Base-by-base conservation (phyloP, 169 alveolate genomes). In the Blepharisma undulans region DNA sequence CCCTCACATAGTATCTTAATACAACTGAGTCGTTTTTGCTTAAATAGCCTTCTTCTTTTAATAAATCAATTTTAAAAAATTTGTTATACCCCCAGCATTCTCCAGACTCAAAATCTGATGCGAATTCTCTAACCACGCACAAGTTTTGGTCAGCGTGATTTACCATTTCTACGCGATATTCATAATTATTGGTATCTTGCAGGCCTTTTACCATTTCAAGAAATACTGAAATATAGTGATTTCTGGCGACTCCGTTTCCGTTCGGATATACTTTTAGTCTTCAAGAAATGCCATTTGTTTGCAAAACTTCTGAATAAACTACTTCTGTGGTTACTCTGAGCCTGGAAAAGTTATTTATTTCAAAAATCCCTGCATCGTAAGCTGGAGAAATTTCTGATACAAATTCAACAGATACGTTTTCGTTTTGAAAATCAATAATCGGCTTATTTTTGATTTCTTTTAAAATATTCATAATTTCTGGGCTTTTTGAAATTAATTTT, bases 21-120 rank as follows among this genome's bases (percentile, higher is more conserved):
- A 89, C 77, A 5, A 94, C 71, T 59, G 76, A 74, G 34, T 91
- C 93, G 66, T 89, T 72, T 22, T 81, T 72, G 27, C 76, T 76
- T 5, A 91, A 76, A 79, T 82, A 97, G 25, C 98, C 98, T 90
- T 97, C 98, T 76, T 95, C 93, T 72, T 90, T 93, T 72, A 97
- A 85, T 76, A 93, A 89, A 84, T 95, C 96, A 4, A 96, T 91
- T 90, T 95, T 92, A 91, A 92, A 97, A 87, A 97, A 97, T 74
- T 97, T 92, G 90, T 96, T 96, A 90, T 96, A 97, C 0, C 98
- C 98, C 98, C 98, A 97, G 84, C 98, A 96, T 91, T 96, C 98
- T 0, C 98, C 98, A 48, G 94, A 95, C 72, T 96, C 97, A 87
- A 97, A 97, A 82, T 96, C 97, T 25, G 97, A 94, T 36, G 96